Evolutionary conservation across 345 rosid genomes (phyloP).

Genomic region (Rhodamnia rubescens): DNA sequence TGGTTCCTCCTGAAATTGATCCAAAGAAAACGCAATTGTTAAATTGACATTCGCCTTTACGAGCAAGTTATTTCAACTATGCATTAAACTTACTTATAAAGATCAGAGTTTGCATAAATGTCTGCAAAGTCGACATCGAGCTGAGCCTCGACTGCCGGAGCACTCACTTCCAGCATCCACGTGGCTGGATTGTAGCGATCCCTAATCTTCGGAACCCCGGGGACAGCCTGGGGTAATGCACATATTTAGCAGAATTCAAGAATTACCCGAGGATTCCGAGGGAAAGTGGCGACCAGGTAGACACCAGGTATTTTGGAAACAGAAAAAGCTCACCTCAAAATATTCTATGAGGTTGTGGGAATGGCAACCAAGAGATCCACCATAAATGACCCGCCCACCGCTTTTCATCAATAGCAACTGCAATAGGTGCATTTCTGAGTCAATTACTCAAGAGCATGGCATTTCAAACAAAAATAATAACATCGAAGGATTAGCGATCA

Average conservation of each 20-base stretch:
- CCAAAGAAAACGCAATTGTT: not conserved
- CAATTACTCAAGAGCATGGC: not conserved
- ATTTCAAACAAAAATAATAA: not conserved
- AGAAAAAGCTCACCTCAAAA: not conserved
- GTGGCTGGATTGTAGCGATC: constrained; percentile 77
- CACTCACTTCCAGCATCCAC: constrained; percentile 70
- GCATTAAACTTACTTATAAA: constrained; percentile 1
- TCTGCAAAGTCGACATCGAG: constrained; percentile 1
- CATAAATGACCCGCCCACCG: constrained; percentile 13
- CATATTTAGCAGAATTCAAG: not conserved
- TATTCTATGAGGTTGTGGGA: not conserved
- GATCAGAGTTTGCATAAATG: not conserved
- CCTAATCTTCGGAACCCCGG: constrained; percentile 51
- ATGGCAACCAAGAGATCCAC: constrained; percentile 1
- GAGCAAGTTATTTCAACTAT: not conserved
- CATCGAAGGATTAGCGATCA: not conserved
- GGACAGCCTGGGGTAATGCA: constrained; percentile 33
- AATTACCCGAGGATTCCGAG: not conserved
- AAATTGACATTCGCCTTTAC: not conserved
- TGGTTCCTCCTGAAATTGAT: not conserved
- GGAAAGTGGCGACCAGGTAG: not conserved
- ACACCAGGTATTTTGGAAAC: not conserved
- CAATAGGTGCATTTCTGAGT: not conserved
- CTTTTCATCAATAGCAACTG: constrained; percentile 13
- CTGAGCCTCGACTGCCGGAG: not conserved